A percentile compares a stretch with the other conserved stretches of the same genome.
These are phyloP conservation scores for Phaeosphaeria sp. DNA, from an alignment of 2,329 filamentous ascomycete species.

Conservation along the genomic window DNA sequence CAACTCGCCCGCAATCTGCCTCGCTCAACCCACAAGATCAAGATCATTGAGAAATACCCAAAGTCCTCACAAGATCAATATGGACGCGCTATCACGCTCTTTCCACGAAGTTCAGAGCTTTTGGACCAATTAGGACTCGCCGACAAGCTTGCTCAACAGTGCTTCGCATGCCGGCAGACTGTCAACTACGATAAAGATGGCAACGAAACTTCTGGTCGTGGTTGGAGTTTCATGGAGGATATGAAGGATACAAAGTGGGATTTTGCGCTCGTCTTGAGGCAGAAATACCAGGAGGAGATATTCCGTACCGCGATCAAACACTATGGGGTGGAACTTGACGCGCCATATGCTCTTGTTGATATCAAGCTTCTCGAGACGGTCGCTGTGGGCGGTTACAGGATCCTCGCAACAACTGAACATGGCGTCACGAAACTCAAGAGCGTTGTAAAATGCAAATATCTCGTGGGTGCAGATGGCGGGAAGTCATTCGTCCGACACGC, in stretches of 20 bases:
- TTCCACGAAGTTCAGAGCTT: conserved; percentile 59
- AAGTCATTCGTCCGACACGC: conserved; percentile 56
- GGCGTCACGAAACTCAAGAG: conserved; percentile 32
- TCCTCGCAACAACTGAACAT: conserved; percentile 40
- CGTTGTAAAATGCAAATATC: conserved; percentile 52
- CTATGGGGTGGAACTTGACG: conserved; percentile 46
- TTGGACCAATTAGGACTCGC: conserved; percentile 60
- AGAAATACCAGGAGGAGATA: conserved; percentile 63
- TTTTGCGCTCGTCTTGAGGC: conserved; percentile 61
- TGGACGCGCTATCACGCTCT: conserved; percentile 62
- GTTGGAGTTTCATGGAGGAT: conserved; percentile 61
- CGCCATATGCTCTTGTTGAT: conserved; percentile 47
- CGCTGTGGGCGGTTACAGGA: conserved; percentile 25
- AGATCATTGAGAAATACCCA: conserved; percentile 57
- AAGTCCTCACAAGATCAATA: conserved; percentile 60
- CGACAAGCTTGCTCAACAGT: conserved; percentile 59
- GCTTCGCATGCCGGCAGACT: conserved; percentile 59
- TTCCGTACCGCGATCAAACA: conserved; percentile 52
- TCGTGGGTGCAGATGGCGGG: conserved; percentile 61
- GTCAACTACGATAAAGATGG: conserved; percentile 57
- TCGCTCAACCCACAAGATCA: conserved; percentile 48
- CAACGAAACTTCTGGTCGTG: conserved; percentile 53
- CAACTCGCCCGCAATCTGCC: conserved; percentile 55
- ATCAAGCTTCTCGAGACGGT: conserved; percentile 48
- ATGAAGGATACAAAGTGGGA: conserved; percentile 61